Percentiles rank a stretch among this genome's conserved stretches.
Conservation (phyloP, 202 grass and related monocot species). For the Panicum virgatum region DNA sequence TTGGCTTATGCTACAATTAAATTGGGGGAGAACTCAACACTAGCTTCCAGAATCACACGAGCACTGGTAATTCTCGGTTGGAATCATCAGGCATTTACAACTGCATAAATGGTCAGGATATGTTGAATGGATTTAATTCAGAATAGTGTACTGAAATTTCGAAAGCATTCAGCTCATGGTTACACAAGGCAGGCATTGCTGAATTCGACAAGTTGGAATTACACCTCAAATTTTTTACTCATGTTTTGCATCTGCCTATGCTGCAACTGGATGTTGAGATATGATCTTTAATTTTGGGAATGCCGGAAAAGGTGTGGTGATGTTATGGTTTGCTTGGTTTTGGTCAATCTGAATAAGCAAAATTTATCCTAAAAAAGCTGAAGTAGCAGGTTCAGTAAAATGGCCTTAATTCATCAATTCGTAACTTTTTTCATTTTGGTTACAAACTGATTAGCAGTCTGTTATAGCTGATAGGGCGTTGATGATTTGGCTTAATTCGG, state of each 20-base stretch:
- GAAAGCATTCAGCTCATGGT: background rate
- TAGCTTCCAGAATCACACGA: constrained; percentile 10
- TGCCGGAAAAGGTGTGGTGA: too few relatives aligned
- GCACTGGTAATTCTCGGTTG: background rate
- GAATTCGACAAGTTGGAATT: background rate
- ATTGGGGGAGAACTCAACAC: background rate
- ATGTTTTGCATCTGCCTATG: background rate
- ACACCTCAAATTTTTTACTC: background rate
- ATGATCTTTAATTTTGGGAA: too few relatives aligned
- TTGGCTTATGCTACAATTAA: constrained; percentile 25
- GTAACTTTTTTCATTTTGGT: background rate
- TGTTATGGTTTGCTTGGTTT: constrained; percentile 22
- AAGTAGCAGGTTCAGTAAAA: background rate
- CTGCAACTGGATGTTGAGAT: constrained; percentile 19
- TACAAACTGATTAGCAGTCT: too few relatives aligned
- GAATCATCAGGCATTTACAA: constrained; percentile 16
- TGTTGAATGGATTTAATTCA: constrained; percentile 13
- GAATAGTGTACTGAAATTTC: constrained; percentile 5
- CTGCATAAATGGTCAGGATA: background rate
- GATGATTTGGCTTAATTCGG: constrained; percentile 6
- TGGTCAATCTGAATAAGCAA: background rate
- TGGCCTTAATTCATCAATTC: background rate
- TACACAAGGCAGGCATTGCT: background rate
- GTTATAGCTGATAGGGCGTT: background rate
- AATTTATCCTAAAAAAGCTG: background rate